Base-by-base conservation (phyloP, 192 early-diverging fungal species). In the Hyaloraphidium curvatum region DNA sequence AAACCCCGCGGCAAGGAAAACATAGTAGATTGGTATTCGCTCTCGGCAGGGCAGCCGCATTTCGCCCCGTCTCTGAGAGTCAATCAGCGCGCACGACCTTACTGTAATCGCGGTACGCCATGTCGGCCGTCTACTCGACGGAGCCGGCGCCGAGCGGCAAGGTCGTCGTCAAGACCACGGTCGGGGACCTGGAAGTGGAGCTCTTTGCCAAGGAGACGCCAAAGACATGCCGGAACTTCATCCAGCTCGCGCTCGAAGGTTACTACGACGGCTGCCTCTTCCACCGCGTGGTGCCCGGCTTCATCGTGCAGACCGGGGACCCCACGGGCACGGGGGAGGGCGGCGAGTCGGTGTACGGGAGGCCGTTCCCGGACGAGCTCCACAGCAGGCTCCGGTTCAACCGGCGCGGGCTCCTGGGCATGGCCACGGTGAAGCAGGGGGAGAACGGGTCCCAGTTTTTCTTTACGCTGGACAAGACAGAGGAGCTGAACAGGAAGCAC, bases 201-300 rank as follows among this genome's bases (percentile, higher is more conserved):
- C 75, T 94, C 28, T 97, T 89, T 87, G 70, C 85, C n/a, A 92
- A 92, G 55, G 90, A 97, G 62, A 59, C 83, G 0, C 92, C 92
- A 0, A 83, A 83, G 53, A 80, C 92, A 7, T 80, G 81, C 55
- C 73, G 90, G n/a, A 97, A 97, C 66, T 97, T 97, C 74, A 67
- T 97, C 11, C 91, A 96, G 58, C 71, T 96, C 9, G 85, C 82
- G 52, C 54, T 89, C 53, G 89, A 96, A 59, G 81, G 89, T 2
- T 89, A 91, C 56, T 94, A 91, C 59, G 75, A 92, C 58, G 62
- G 69, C 29, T 87, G 86, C 3, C 80, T 87, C 14, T 92, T 97
- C 52, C 92, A 97, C 63, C 79, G 92, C 2, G 63, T 89, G 7
- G 78, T 93, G 22, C 76, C 84, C n/a, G 74, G 74, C 29, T 97